These are phyloP conservation scores for Moniliophthora roreri DNA, from an alignment of 1,284 basidiomycete species.

Conservation along the genomic window DNA sequence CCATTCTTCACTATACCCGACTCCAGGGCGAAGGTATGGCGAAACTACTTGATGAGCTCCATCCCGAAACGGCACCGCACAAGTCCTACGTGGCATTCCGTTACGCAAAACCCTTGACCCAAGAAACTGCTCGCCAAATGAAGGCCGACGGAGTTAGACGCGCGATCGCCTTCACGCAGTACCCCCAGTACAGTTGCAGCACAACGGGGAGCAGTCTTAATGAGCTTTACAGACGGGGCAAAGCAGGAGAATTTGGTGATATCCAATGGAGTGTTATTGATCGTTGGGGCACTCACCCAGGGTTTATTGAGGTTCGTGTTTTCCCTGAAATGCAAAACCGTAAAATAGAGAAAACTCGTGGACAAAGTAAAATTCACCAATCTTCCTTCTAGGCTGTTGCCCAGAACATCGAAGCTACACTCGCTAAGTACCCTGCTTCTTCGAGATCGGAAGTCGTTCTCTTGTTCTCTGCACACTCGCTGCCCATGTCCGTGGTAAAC, in stretches of 20 bases:
- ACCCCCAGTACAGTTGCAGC: slow-evolving; percentile 98
- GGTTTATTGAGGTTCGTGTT: slow-evolving; percentile 83
- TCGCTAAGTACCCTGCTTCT: slow-evolving; percentile 79
- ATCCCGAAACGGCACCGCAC: slow-evolving; percentile 92
- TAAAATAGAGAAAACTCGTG: too few relatives aligned
- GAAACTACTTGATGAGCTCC: slow-evolving; percentile 88
- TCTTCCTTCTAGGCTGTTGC: slow-evolving; percentile 72
- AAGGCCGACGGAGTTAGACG: slow-evolving; percentile 88
- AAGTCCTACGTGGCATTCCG: slow-evolving; percentile 96
- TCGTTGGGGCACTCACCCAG: slow-evolving; percentile 94
- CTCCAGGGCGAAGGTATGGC: slow-evolving; percentile 92
- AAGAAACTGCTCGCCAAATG: slow-evolving; percentile 83
- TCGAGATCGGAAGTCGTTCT: slow-evolving; percentile 77
- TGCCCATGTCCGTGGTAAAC: slow-evolving; percentile 97
- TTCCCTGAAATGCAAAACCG: background rate
- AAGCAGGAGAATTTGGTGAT: slow-evolving; percentile 53
- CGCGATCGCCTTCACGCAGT: slow-evolving; percentile 97
- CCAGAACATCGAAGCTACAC: slow-evolving; percentile 82
- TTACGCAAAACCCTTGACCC: slow-evolving; percentile 89
- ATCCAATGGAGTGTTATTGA: slow-evolving; percentile 98
- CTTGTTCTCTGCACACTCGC: slow-evolving; percentile 96
- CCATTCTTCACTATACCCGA: slow-evolving; percentile 92
- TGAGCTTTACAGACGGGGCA: slow-evolving; percentile 78
- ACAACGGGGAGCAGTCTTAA: slow-evolving; percentile 98
- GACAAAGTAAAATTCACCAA: background rate